Base-by-base conservation (phyloP, 2,329 filamentous ascomycete genomes). In the Aspergillus sp. region DNA sequence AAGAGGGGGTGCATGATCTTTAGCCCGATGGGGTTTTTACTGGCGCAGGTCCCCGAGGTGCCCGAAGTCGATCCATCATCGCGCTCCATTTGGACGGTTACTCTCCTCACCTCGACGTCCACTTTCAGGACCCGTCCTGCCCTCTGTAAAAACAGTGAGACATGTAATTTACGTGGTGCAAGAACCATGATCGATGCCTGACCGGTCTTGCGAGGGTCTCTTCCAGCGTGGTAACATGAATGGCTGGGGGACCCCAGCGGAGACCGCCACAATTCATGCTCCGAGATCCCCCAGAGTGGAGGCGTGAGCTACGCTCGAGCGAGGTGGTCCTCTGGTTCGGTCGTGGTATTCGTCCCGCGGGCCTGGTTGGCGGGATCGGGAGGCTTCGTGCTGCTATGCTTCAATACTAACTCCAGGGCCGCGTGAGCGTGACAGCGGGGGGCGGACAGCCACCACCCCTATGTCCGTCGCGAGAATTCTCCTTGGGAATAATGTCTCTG, bases 361-460 rank as follows among this genome's bases (percentile, higher is more conserved):
- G 40, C 40, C 24, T 38, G 36, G 51, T 53, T 53, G 36, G 46
- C 19, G 51, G 51, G 51, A 40, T 42, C 51, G 51, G 51, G 43
- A 53, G 47, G 51, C 51, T 50, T 50, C 36, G 22, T 22, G 22
- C 22, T 22, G 3, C 16, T 17, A 42, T 36, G 43, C 38, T 33
- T 42, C 22, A 22, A 22, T 13, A 30, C 9, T 30, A 11, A 11
- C 26, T 30, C 8, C 26, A 11, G 8, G 26, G 26, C 26, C 26
- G 26, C 26, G 26, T 30, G 26, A 30, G 26, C 26, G 8, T 30
- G 26, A 30, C 26, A 30, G 26, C 26, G 26, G 26, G 26, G 26
- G 36, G 36, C 36, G 17, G 36, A 19, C 36, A 40, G 36, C 36
- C 36, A 30, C 26, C 26, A 30, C 26, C 26, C 26, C 22, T 7